Base-by-base conservation (phyloP, 2,329 filamentous ascomycete species). In the Aspergillus japonicus region DNA sequence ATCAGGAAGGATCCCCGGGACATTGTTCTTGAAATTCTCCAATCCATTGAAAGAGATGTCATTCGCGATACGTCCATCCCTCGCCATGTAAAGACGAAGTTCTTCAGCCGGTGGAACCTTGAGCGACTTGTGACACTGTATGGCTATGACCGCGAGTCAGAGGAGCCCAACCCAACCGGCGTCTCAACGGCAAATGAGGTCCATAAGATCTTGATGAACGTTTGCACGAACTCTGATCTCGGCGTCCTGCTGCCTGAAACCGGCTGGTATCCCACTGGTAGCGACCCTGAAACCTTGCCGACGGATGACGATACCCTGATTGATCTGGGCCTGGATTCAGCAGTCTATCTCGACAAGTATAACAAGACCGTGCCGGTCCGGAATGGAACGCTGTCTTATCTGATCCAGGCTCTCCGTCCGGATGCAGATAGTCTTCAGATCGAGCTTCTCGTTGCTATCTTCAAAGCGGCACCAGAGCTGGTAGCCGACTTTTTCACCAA, bases 401-500 rank as follows among this genome's bases (percentile, higher is more conserved):
- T 98, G 64, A 82, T 91, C 1, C 87, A 90, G 64, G 89, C 83
- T 48, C 82, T 99, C 56, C 88, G 91, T 6, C 94, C 95, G 6
- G 94, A 96, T 82, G 88, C 90, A 31, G 92, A 87, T 75, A 82
- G 86, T 35, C 85, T 89, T 62, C 93, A 99, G 71, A 90, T 88
- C 66, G 89, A 96, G 67, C 83, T 99, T 10, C 78, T 96, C 2
- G 79, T 94, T 4, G 83, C 88, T 3, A 92, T 96, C 35, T 96
- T 99, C 71, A 83, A 82, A 62, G 85, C 86, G 7, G 91, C 89
- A 0, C 94, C 96, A 0, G 95, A 98, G 75, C 82, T 98, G 3
- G 85, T 96, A 1, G 89, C 92, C 48, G 88, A 92, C 69, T 99
- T 96, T 73, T 98, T 96, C 71, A 82, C 87, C 48, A 88, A 86